Evolutionary conservation across 164 flowering plant genomes (phyloP), one percentile per base, ranked within the genome.

Genomic region (Vitis amurensis): DNA sequence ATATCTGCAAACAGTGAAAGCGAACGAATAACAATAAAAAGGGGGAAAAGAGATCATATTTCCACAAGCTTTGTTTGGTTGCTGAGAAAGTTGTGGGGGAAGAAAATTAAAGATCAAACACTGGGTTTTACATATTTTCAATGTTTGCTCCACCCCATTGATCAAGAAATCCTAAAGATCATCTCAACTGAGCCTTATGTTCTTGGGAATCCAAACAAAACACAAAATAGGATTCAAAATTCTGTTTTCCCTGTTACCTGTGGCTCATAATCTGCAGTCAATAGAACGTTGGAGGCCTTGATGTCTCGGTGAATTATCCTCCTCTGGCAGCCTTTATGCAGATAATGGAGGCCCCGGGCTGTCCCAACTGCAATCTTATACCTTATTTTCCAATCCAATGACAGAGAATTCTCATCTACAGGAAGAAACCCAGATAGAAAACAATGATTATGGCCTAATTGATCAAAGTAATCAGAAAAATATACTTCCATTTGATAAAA

Each of bases 221-320:
- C 44, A 37, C 14, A 11, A 8, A 53, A 29, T 13, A 8, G 44
- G 44, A 37, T 37, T 37, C 44, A 37, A 37, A 37, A 37, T 4
- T 37, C 44, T 37, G 8, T 37, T 37, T 37, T 37, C 44, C 44
- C 44, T 37, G 5, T 3, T 51, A 94, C 98, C 93, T 87, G 89
- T 2, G 98, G 98, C 61, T 94, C 95, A 75, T 83, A 94, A 81
- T 94, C 97, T 56, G 76, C 81, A 14, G 88, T 85, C 31, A 94
- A 64, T 4, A 94, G 80, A 75, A 94, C 72, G 68, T 94, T 94
- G 12, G 97, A 88, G 10, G 98, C 80, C 75, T 92, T 94, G 71
- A 94, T 94, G 69, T 94, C 98, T 17, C 98, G 69, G 64, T 94
- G 98, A 68, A 94, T 91, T 50, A 94, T 94, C 77, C 98, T 78